Evolutionary conservation across 2,329 filamentous ascomycete species (phyloP), one percentile per base, ranked within the genome.

Genomic region (Westerdykella aurantiaca): DNA sequence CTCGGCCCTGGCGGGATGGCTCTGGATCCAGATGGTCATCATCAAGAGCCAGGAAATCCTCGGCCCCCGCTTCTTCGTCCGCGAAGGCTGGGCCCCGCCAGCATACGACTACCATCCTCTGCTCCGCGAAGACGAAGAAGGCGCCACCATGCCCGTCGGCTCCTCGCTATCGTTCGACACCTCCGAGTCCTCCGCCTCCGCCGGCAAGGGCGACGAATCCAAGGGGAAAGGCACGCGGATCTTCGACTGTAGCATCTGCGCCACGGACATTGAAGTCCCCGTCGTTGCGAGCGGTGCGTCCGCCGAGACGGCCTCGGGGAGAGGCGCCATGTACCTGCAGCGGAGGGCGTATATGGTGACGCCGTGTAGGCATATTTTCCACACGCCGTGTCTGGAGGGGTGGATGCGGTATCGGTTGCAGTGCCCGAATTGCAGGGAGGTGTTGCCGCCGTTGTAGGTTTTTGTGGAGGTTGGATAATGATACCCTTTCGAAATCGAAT

Each of bases 51-150:
- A 98, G 71, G 86, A 91, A 52, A 74, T 95, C 12, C 72, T 97
- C 3, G 91, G 93, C 0, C 88, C 91, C 1, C 77, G 93, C n/a
- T 91, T 93, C 70, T 88, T 89, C 43, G 71, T 97, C 0, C 84
- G 83, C 2, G 77, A 79, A 37, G 77, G 79, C 40, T 83, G 80
- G 80, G 78, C 76, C 5, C 79, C 80, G 3, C 75, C 77, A 44
- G 87, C 86, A 1, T 98, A 95, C 78, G 91, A 98, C 61, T 98
- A 98, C 64, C 91, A 98, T 64, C 91, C 89, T 0, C 76, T 95
- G 2, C 74, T 98, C 17, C 81, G 88, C 22, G 86, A 89, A 58
- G 89, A 95, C 50, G 85, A 95, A 70, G 81, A 86, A 14, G 88
- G 85, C 16, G 83, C 82, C 1, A 73, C 72, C 1, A 69, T 95